These are phyloP conservation scores for Cicer judaicum DNA, from an alignment of 306 rosid genomes.

Conservation along the genomic window DNA sequence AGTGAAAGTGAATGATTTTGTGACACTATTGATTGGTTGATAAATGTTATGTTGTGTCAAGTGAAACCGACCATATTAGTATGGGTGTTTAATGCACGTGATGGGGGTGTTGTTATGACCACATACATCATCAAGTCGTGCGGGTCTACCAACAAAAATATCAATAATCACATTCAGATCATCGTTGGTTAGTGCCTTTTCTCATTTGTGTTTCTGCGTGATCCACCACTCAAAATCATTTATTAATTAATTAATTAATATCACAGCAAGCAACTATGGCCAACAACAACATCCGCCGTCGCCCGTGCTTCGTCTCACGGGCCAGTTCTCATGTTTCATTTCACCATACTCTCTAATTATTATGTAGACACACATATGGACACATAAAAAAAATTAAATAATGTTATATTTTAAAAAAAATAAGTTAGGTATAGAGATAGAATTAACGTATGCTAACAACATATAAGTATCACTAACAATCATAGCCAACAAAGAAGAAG, in stretches of 20 bases:
- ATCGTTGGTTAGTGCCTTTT: background rate
- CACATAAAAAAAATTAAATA: too few species aligned
- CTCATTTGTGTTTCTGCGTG: slow-evolving; percentile 11
- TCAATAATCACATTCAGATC: background rate
- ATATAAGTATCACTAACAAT: too few species aligned
- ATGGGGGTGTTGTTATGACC: background rate
- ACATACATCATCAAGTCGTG: background rate
- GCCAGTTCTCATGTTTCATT: background rate
- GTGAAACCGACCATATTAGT: slow-evolving; percentile 27
- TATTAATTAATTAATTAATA: background rate
- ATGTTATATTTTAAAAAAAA: too few species aligned
- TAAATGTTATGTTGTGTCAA: background rate
- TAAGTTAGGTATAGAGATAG: too few species aligned
- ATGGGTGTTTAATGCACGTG: slow-evolving; percentile 46
- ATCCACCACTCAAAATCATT: slow-evolving; percentile 1
- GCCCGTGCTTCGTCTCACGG: background rate
- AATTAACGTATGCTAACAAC: fast-evolving
- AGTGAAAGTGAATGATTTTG: background rate
- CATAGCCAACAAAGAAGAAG: too few species aligned
- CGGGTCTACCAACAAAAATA: slow-evolving; percentile 19
- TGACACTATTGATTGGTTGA: background rate
- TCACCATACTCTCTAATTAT: too few species aligned
- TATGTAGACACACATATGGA: too few species aligned
- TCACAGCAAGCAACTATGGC: too few species aligned
- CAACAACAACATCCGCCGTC: too few species aligned